Evolutionary conservation across 176 grass and related monocot species (phyloP).

Genomic region (Olyra latifolia): DNA sequence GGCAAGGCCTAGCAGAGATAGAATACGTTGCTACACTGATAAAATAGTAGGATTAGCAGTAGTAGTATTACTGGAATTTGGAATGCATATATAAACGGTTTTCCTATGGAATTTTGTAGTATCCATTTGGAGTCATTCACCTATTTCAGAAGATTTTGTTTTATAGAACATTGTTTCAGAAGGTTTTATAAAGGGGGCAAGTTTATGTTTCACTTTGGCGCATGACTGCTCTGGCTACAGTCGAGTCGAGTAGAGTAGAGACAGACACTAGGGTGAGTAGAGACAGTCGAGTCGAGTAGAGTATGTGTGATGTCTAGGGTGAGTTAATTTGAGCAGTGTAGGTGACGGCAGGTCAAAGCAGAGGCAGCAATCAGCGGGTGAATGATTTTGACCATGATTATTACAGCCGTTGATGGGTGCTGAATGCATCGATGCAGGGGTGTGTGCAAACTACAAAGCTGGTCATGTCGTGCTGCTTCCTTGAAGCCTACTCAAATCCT

Average conservation of each 20-base stretch:
- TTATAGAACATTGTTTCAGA: no score
- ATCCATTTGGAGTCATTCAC: background rate
- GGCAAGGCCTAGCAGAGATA: no score
- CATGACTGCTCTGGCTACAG: background rate
- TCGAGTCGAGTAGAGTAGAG: no score
- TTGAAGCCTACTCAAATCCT: conserved; percentile 28
- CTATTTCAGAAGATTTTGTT: background rate
- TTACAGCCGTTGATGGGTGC: background rate
- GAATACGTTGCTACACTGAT: no score
- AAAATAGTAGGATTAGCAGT: background rate
- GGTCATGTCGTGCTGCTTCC: conserved; percentile 8
- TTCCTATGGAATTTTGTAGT: background rate
- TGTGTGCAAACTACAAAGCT: conserved; percentile 21
- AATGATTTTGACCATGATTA: conserved; percentile 33
- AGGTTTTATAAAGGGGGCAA: background rate
- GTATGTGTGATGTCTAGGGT: background rate
- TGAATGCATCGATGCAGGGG: conserved; percentile 22
- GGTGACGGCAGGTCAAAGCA: background rate
- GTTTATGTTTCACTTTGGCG: background rate
- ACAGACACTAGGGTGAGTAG: background rate
- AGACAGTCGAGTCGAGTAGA: no score
- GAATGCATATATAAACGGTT: background rate
- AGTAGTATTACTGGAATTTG: background rate
- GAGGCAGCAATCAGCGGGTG: background rate
- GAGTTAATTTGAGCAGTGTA: conserved; percentile 23